Percentiles rank a stretch among this genome's conserved stretches.
These are phyloP conservation scores for Gaertneriomyces semiglobifer DNA, from an alignment of 192 early-diverging fungal genomes.

Conservation along the genomic window DNA sequence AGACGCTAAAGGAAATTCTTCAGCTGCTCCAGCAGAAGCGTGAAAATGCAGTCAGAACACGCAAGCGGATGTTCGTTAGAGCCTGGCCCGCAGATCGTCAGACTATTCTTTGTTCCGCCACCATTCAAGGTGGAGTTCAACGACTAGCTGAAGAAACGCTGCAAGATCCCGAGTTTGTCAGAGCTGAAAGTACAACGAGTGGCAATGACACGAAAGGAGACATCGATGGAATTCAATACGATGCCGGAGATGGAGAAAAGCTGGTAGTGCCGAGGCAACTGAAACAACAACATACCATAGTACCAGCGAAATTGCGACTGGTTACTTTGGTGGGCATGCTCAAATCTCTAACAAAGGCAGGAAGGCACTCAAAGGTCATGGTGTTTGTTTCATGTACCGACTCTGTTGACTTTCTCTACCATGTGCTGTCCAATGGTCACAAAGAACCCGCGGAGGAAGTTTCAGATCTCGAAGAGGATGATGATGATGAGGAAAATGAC, in stretches of 20 bases:
- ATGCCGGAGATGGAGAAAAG: conserved; percentile 32
- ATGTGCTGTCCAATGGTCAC: conserved; percentile 66
- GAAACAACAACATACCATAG: conserved; percentile 77
- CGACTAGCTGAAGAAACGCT: conserved; percentile 76
- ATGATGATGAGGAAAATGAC: conserved; percentile 13
- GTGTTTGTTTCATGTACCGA: conserved; percentile 94
- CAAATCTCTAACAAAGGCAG: conserved; percentile 49
- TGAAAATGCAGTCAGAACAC: conserved; percentile 4
- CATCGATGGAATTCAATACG: not conserved
- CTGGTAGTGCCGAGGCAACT: conserved; percentile 77
- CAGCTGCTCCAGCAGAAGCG: conserved; percentile 35
- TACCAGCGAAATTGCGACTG: conserved; percentile 89
- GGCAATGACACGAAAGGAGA: conserved; percentile 26
- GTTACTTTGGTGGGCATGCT: conserved; percentile 78
- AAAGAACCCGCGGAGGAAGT: conserved; percentile 34
- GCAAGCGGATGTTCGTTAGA: conserved; percentile 23
- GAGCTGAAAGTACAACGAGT: conserved; percentile 21
- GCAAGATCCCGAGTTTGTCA: conserved; percentile 74
- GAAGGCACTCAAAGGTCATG: conserved; percentile 65
- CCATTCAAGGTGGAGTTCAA: conserved; percentile 78
- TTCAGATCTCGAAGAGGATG: conserved; percentile 34
- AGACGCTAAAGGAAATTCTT: conserved; percentile 45
- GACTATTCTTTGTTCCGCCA: conserved; percentile 79
- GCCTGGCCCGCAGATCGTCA: conserved; percentile 46
- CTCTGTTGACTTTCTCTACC: conserved; percentile 92